Evolutionary conservation across 345 rosid genomes (phyloP).

Genomic region (Jatropha curcas): DNA sequence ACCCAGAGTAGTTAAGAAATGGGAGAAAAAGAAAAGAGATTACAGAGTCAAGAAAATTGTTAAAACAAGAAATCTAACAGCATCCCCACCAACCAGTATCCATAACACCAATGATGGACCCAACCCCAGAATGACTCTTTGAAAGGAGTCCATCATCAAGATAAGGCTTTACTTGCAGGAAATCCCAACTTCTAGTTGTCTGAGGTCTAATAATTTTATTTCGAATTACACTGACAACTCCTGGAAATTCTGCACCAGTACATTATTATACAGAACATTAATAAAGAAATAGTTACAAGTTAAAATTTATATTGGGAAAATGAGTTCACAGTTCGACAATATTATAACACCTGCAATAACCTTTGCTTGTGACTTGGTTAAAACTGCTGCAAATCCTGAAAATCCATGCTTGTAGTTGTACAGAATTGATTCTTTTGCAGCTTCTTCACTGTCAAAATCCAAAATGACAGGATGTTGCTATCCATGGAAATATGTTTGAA

Average conservation of each 20-base stretch:
- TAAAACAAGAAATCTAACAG: neutral
- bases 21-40: neutral
- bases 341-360: slow-evolving; percentile 52
- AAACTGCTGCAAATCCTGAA: slow-evolving; percentile 56
- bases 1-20: neutral
- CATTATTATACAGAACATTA: neutral
- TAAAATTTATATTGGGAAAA: slow-evolving; percentile 10
- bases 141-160: slow-evolving; percentile 41
- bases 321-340: slow-evolving; percentile 38
- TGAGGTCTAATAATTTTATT: slow-evolving; percentile 44
- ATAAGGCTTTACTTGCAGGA: slow-evolving; percentile 40
- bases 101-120: slow-evolving; percentile 51
- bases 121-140: slow-evolving; percentile 40
- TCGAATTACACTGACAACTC: slow-evolving; percentile 41
- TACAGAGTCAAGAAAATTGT: neutral
- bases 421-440: slow-evolving; percentile 46
- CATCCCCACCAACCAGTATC: slow-evolving; percentile 43
- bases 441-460: slow-evolving; percentile 44
- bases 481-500: neutral
- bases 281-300: slow-evolving; percentile 1
- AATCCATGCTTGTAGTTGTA: slow-evolving; percentile 68
- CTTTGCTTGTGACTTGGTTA: slow-evolving; percentile 49
- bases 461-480: slow-evolving; percentile 15
- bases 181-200: slow-evolving; percentile 66
- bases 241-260: slow-evolving; percentile 40